Evolutionary conservation across 192 early-diverging fungal species (phyloP).

Genomic region (Coemansia sp.): DNA sequence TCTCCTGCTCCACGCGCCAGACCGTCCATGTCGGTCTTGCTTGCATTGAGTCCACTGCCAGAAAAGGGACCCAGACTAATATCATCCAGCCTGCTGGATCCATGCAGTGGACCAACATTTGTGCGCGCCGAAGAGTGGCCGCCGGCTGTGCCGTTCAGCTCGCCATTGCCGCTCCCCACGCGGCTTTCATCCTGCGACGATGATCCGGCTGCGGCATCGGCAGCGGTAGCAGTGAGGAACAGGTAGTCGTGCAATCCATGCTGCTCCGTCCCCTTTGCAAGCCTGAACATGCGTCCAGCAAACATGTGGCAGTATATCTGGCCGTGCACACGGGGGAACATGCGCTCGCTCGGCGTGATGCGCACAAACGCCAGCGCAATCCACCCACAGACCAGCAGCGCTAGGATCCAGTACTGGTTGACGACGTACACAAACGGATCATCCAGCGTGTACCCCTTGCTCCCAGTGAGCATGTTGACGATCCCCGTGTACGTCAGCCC

Average conservation of each 20-base stretch:
- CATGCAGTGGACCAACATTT: neutral
- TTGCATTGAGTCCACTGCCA: neutral
- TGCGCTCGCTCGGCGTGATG: slow-evolving; percentile 62
- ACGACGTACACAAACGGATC: slow-evolving; percentile 58
- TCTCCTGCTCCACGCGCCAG: slow-evolving; percentile 1
- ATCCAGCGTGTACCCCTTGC: slow-evolving; percentile 47
- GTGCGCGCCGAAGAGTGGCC: neutral
- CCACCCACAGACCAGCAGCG: slow-evolving; percentile 61
- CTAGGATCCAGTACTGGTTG: slow-evolving; percentile 75
- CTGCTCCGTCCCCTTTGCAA: slow-evolving; percentile 48
- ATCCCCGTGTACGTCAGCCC: slow-evolving; percentile 69
- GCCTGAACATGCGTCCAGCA: slow-evolving; percentile 55
- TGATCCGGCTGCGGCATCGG: slow-evolving; percentile 1
- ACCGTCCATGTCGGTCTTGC: neutral
- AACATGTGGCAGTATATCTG: slow-evolving; percentile 61
- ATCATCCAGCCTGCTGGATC: neutral
- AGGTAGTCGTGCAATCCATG: slow-evolving; percentile 48
- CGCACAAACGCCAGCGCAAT: slow-evolving; percentile 61
- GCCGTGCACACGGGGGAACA: slow-evolving; percentile 63
- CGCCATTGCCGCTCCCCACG: neutral
- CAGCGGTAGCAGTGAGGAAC: slow-evolving; percentile 26
- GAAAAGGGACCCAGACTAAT: neutral
- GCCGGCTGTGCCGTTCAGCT: neutral
- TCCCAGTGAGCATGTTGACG: slow-evolving; percentile 49
- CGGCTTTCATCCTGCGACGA: neutral